Evolutionary conservation across 2,329 filamentous ascomycete genomes (phyloP).

Genomic region (Albophoma yamanashiensis): DNA sequence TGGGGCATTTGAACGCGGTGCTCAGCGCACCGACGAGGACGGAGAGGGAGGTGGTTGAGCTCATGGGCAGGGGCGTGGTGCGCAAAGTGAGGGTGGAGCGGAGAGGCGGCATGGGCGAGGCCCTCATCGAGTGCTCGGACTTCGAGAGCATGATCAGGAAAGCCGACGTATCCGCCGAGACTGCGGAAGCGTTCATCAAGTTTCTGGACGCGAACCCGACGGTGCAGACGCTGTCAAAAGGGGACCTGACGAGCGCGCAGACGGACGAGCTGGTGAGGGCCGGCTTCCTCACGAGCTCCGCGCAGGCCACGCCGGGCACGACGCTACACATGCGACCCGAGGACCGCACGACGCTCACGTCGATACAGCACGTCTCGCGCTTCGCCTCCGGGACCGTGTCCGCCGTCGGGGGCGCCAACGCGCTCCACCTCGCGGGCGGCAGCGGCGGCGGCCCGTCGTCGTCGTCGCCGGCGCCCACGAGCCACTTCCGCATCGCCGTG

Average conservation of each 20-base stretch:
- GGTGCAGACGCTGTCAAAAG: slow-evolving; percentile 17
- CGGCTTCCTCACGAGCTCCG: slow-evolving; percentile 53
- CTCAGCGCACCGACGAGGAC: slow-evolving; percentile 51
- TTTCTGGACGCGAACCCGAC: slow-evolving; percentile 42
- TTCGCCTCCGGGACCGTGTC: slow-evolving; percentile 58
- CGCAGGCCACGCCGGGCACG: slow-evolving; percentile 17
- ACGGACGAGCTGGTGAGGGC: slow-evolving; percentile 49
- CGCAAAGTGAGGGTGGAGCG: slow-evolving; percentile 53
- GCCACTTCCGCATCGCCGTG: slow-evolving; percentile 44
- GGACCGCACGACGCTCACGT: slow-evolving; percentile 44
- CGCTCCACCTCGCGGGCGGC: slow-evolving; percentile 54
- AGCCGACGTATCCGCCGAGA: slow-evolving; percentile 24
- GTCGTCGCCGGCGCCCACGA: slow-evolving; percentile 4
- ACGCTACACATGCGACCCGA: slow-evolving; percentile 38
- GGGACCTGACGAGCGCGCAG: slow-evolving; percentile 31
- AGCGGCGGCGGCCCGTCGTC: slow-evolving; percentile 25
- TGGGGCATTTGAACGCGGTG: slow-evolving; percentile 56
- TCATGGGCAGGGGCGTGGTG: slow-evolving; percentile 45
- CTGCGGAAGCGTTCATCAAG: slow-evolving; percentile 39
- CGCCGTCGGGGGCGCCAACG: slow-evolving; percentile 59
- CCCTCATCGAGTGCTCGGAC: slow-evolving; percentile 47
- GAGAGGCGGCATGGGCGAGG: slow-evolving; percentile 52
- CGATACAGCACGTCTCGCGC: slow-evolving; percentile 50
- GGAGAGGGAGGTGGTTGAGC: slow-evolving; percentile 56
- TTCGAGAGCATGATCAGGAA: slow-evolving; percentile 37